phyloP scores from a whole-genome alignment of 495 filamentous ascomycete species.

The Podospora appendiculata region DNA sequence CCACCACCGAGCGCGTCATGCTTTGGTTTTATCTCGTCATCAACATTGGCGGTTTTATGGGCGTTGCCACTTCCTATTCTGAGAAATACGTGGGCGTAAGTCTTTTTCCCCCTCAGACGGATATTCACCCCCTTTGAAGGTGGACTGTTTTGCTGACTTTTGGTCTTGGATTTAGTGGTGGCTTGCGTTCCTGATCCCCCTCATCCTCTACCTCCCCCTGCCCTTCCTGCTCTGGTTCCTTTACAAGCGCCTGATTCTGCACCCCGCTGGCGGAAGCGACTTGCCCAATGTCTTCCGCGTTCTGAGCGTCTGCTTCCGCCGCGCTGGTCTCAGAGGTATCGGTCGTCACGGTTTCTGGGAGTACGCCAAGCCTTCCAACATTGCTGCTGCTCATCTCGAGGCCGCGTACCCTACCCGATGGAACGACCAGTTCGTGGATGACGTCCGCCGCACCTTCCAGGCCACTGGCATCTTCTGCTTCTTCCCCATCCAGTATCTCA shows the following conservation, averaged over 20 bases:
- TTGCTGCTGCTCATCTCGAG: constrained; percentile 39
- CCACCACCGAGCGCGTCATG: constrained; percentile 56
- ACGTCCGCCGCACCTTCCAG: constrained; percentile 50
- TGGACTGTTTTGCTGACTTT: not conserved
- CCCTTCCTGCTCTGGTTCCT: constrained; percentile 46
- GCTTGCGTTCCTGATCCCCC: constrained; percentile 62
- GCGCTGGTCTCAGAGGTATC: constrained; percentile 46
- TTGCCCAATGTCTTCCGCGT: constrained; percentile 48
- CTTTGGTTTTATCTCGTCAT: constrained; percentile 57
- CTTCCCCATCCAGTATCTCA: constrained; percentile 65
- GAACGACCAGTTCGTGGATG: constrained; percentile 51
- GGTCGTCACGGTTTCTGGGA: constrained; percentile 57
- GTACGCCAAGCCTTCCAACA: constrained; percentile 52
- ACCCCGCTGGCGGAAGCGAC: constrained; percentile 46
- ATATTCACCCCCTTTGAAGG: too few species aligned
- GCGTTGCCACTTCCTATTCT: constrained; percentile 41
- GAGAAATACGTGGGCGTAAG: constrained; percentile 45
- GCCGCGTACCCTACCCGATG: constrained; percentile 27
- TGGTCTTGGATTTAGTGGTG: constrained; percentile 44
- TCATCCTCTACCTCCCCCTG: constrained; percentile 51
- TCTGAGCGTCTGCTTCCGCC: constrained; percentile 42
- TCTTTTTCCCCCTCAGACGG: not conserved
- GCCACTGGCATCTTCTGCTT: constrained; percentile 54
- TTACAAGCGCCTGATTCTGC: constrained; percentile 43
- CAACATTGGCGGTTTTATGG: constrained; percentile 58